A percentile compares a stretch with the other conserved stretches of the same genome.
These are phyloP conservation scores for Ustilago xerochloae DNA, from an alignment of 1,284 basidiomycete genomes.

Conservation along the genomic window DNA sequence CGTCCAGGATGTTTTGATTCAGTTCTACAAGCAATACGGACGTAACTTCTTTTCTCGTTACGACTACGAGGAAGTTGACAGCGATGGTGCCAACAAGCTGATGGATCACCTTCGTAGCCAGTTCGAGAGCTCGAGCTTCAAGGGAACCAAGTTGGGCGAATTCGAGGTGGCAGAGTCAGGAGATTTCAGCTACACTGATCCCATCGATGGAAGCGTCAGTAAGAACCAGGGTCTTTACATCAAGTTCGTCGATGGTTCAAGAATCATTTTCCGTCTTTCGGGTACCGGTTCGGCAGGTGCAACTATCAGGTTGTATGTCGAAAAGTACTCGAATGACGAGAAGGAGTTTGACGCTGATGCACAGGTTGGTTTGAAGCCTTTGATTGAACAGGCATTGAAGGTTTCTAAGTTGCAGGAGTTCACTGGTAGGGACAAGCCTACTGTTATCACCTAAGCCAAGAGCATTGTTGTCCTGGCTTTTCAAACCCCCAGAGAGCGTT, in stretches of 20 bases:
- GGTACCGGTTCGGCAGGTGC: constrained; percentile 96
- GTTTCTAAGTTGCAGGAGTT: constrained; percentile 86
- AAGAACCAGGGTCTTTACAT: constrained; percentile 97
- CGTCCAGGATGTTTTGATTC: constrained; percentile 73
- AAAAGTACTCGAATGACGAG: constrained; percentile 85
- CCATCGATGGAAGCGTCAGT: constrained; percentile 91
- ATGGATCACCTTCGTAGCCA: constrained; percentile 81
- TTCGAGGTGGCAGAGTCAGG: constrained; percentile 84
- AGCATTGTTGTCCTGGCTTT: neutral
- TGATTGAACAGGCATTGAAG: constrained; percentile 92
- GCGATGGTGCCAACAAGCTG: constrained; percentile 86
- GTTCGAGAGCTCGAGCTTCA: constrained; percentile 75
- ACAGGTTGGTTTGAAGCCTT: constrained; percentile 87
- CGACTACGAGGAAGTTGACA: constrained; percentile 97
- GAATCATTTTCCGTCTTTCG: constrained; percentile 93
- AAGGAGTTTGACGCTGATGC: constrained; percentile 81
- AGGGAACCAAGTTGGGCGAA: constrained; percentile 70
- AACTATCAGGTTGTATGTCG: constrained; percentile 73
- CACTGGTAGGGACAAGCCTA: constrained; percentile 87
- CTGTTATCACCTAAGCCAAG: constrained; percentile 81
- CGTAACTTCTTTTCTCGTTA: constrained; percentile 97
- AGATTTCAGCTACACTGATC: constrained; percentile 96
- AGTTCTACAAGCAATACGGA: constrained; percentile 91
- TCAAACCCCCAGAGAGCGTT: too few species aligned
- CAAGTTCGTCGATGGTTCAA: constrained; percentile 87